phyloP scores from a whole-genome alignment of 208 protist genomes.

The Acanthamoeba rhysodes region DNA sequence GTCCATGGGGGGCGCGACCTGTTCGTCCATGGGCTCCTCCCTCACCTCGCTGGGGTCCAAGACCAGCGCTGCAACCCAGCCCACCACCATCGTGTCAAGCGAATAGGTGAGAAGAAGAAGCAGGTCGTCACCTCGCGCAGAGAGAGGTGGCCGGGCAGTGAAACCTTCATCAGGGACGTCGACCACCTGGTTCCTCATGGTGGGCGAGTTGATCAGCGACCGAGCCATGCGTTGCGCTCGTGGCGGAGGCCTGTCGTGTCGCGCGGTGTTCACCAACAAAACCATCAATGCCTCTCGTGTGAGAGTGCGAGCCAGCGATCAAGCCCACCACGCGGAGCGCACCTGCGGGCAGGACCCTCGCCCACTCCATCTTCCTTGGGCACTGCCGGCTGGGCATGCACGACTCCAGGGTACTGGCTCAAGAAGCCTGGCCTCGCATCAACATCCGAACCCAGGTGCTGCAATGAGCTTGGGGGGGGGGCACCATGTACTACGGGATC shows the following conservation, averaged over 20 bases:
- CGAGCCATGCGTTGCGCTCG: not conserved
- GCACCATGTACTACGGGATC: not conserved
- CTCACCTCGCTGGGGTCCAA: not conserved
- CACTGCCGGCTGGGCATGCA: not conserved
- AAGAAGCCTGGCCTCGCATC: not conserved
- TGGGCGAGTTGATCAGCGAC: not conserved
- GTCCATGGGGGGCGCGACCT: not conserved
- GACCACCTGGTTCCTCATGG: not conserved
- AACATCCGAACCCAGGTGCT: not conserved
- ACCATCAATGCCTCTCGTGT: too few relatives aligned
- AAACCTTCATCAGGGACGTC: slow-evolving; percentile 7
- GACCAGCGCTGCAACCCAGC: not conserved
- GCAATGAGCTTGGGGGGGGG: not conserved
- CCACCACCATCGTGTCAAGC: too few relatives aligned
- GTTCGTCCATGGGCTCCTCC: not conserved
- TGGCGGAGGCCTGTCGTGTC: not conserved
- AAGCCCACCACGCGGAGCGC: too few relatives aligned
- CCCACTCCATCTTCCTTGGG: not conserved
- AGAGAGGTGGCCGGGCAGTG: not conserved
- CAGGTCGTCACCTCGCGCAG: too few relatives aligned
- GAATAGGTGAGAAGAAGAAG: too few relatives aligned
- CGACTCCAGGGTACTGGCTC: not conserved
- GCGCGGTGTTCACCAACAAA: not conserved
- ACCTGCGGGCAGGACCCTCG: not conserved
- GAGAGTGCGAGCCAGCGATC: too few relatives aligned